Evolutionary conservation across 176 grass and related monocot genomes (phyloP).

Genomic region (Phyllostachys edulis): DNA sequence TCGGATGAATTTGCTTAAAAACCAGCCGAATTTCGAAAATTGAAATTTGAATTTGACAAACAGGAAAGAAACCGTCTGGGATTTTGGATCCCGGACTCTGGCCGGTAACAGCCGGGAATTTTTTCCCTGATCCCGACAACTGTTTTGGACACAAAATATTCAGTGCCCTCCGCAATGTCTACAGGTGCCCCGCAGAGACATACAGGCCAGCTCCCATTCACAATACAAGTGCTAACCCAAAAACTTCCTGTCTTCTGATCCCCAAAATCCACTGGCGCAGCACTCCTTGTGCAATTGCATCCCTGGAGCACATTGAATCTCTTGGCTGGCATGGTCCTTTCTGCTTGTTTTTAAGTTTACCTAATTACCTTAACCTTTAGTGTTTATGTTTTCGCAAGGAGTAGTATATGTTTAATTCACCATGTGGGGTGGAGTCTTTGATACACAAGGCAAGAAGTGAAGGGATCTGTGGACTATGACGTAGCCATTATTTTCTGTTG

Average conservation of each 20-base stretch:
- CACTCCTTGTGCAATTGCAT: constrained; percentile 28
- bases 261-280: background rate
- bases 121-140: no score
- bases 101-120: no score
- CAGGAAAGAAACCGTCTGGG: no score
- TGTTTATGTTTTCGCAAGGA: background rate
- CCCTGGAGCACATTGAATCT: background rate
- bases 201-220: background rate
- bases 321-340: background rate
- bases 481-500: background rate
- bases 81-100: no score
- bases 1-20: no score
- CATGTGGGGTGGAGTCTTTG: background rate
- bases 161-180: background rate
- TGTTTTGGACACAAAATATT: constrained; percentile 4
- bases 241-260: constrained; percentile 3
- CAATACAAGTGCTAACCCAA: constrained; percentile 1
- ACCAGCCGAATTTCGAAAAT: no score
- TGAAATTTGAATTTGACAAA: no score
- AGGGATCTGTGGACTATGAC: background rate
- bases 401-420: constrained; percentile 23
- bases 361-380: background rate
- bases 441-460: background rate
- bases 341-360: constrained; percentile 1
- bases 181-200: background rate